Percentiles rank a stretch among this genome's conserved stretches.
Evolutionary conservation across 2,329 filamentous ascomycete genomes (phyloP).

Genomic region (Ascochyta lentis): DNA sequence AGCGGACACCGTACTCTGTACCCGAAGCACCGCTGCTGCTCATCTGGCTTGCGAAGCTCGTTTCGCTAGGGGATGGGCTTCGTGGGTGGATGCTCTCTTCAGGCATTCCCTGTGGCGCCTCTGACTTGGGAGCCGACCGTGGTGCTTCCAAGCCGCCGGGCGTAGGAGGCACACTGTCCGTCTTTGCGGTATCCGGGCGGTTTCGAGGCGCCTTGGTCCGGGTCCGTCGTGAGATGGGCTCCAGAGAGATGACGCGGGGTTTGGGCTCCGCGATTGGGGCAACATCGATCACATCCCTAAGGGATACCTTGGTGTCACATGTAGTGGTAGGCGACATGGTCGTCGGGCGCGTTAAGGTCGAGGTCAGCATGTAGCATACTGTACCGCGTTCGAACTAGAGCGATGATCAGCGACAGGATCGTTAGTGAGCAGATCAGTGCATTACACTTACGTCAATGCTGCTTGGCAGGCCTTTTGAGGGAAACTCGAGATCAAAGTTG

Average conservation of each 20-base stretch:
- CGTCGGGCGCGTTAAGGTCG: constrained; percentile 87
- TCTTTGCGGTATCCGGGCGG: constrained; percentile 22
- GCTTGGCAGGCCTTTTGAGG: constrained; percentile 75
- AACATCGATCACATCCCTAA: constrained; percentile 86
- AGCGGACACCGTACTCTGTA: constrained; percentile 50
- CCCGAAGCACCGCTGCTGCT: constrained; percentile 64
- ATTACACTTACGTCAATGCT: constrained; percentile 81
- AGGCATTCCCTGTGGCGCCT: constrained; percentile 28
- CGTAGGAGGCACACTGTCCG: constrained; percentile 23
- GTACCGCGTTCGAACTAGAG: constrained; percentile 90
- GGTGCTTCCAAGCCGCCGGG: constrained; percentile 28
- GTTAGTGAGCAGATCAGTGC: constrained; percentile 9
- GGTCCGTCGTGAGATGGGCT: constrained; percentile 77
- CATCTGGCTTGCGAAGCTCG: constrained; percentile 58
- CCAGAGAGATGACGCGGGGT: constrained; percentile 82
- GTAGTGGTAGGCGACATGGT: constrained; percentile 80
- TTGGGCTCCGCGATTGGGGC: constrained; percentile 76
- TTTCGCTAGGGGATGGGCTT: constrained; percentile 56
- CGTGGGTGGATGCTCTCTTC: constrained; percentile 46
- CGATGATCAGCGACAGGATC: constrained; percentile 24
- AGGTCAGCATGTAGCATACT: constrained; percentile 88
- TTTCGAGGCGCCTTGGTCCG: constrained; percentile 61
- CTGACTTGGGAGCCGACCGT: constrained; percentile 29
- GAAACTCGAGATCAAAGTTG: constrained; percentile 76
- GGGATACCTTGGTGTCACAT: constrained; percentile 80